Conservation (phyloP, 495 filamentous ascomycete species). For the Hyaloscypha bicolor region DNA sequence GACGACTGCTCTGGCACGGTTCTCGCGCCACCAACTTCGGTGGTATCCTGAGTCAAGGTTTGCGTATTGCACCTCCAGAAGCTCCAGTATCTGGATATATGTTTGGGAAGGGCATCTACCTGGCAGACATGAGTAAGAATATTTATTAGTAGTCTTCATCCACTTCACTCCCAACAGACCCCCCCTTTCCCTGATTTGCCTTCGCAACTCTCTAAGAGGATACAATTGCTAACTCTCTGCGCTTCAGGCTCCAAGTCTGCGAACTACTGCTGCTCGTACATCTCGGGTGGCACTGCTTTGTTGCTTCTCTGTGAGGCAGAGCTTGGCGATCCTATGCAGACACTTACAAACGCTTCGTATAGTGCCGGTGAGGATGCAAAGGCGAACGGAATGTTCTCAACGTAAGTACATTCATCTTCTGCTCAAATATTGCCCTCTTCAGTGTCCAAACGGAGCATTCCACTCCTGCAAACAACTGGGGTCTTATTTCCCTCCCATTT, state of each 20-base stretch:
- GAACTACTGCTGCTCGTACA: slow-evolving; percentile 64
- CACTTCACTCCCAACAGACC: background rate
- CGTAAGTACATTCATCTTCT: slow-evolving; percentile 30
- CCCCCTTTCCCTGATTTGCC: too few relatives aligned
- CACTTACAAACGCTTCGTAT: slow-evolving; percentile 53
- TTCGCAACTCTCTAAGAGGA: background rate
- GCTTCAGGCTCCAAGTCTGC: slow-evolving; percentile 61
- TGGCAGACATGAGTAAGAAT: slow-evolving; percentile 69
- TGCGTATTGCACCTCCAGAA: slow-evolving; percentile 85
- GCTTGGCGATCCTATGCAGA: slow-evolving; percentile 70
- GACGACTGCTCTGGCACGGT: slow-evolving; percentile 84
- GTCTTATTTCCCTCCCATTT: too few relatives aligned
- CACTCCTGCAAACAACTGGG: too few relatives aligned
- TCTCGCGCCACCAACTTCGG: slow-evolving; percentile 78
- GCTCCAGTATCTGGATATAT: slow-evolving; percentile 75
- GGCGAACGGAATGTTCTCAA: slow-evolving; percentile 60
- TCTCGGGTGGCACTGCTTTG: slow-evolving; percentile 52
- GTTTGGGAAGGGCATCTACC: slow-evolving; percentile 90
- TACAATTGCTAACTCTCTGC: background rate
- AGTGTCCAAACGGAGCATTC: too few relatives aligned
- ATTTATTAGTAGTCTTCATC: background rate
- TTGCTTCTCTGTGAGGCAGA: slow-evolving; percentile 79
- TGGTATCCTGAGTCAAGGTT: slow-evolving; percentile 80
- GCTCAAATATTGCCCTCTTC: background rate
- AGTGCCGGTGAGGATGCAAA: slow-evolving; percentile 65